phyloP scores from a whole-genome alignment of 768 basidiomycete genomes.

The Boletus patriciae region DNA sequence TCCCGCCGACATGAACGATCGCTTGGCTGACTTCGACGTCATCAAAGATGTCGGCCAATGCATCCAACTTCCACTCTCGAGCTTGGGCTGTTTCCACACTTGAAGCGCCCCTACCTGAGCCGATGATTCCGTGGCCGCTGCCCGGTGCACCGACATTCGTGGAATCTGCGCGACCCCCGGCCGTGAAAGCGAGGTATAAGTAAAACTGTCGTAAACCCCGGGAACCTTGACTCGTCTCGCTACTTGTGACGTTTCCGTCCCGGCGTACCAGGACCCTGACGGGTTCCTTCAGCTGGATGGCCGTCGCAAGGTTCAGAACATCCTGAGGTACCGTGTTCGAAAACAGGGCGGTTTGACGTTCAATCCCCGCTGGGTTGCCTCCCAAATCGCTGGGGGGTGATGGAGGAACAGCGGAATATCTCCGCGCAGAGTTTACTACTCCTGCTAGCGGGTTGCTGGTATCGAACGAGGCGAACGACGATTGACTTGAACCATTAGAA shows the following conservation, averaged over 20 bases:
- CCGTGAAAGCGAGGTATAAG: conserved; percentile 92
- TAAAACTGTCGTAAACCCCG: conserved; percentile 94
- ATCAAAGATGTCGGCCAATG: conserved; percentile 85
- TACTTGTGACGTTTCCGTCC: conserved; percentile 76
- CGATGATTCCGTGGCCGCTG: conserved; percentile 84
- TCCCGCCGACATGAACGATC: conserved; percentile 85
- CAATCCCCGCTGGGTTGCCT: conserved; percentile 44
- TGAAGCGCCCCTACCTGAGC: conserved; percentile 81
- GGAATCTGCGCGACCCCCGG: conserved; percentile 70
- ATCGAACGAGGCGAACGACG: conserved; percentile 50
- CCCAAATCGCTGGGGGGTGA: conserved; percentile 45
- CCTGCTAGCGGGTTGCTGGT: conserved; percentile 36
- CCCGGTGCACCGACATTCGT: conserved; percentile 40
- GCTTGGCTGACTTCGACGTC: conserved; percentile 80
- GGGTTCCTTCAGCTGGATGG: conserved; percentile 92
- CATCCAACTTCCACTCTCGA: conserved; percentile 93
- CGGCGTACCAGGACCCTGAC: conserved; percentile 96
- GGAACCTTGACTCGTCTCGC: conserved; percentile 68
- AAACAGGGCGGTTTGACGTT: conserved; percentile 92
- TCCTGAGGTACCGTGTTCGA: conserved; percentile 98
- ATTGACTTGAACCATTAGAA: conserved; percentile 35
- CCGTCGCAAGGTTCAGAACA: conserved; percentile 91
- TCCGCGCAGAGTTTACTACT: conserved; percentile 45
- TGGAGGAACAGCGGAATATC: conserved; percentile 57
- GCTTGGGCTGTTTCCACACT: conserved; percentile 84